Base-by-base conservation (phyloP, 768 basidiomycete species). In the Sporobolomyces pararoseus region DNA sequence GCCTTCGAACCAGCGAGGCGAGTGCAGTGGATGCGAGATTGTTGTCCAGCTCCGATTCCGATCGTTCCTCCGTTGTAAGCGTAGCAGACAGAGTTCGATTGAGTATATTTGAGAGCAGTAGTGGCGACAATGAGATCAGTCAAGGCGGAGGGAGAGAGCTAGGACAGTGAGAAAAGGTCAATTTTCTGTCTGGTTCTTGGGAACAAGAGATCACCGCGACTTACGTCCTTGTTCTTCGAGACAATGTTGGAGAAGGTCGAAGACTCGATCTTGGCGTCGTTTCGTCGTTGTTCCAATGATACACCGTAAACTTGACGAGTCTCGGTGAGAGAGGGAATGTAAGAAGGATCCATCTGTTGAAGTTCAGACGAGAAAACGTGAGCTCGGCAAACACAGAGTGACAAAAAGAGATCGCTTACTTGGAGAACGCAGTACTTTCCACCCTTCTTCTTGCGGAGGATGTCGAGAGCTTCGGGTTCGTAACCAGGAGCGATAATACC, bases 11-110 rank as follows among this genome's bases (percentile, higher is more conserved):
- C 96, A 4, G 96, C 96, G 52, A 99, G 87, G 35, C 96, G 90
- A 21, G 96, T 99, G 82, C 96, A 99, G 83, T 99, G 96, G 78
- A 99, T 99, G 47, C 96, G 90, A 7, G 95, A 98, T 79, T 98
- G 96, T 78, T 98, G 96, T 17, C 95, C 96, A 0, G 96, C 96
- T 39, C 96, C 96, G 54, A 97, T 88, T 54, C 95, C 96, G 75
- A 99, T 85, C 79, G 95, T 89, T 19, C 93, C 87, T 17, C 96
- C 96, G 76, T 86, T 88, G 76, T 86, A 88, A 1, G 94, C 91
- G 78, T 96, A 99, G 35, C 95, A 89, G 61, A 99, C 96, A 71
- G 91, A 94, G 84, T 99, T 98, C 58, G 96, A 99, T 79, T 98
- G 96, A 1, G 96, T 99, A 84, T 98, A 99, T 80, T 98, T 99